phyloP scores from a whole-genome alignment of 495 filamentous ascomycete genomes.

The Podospora pseudocomata region DNA sequence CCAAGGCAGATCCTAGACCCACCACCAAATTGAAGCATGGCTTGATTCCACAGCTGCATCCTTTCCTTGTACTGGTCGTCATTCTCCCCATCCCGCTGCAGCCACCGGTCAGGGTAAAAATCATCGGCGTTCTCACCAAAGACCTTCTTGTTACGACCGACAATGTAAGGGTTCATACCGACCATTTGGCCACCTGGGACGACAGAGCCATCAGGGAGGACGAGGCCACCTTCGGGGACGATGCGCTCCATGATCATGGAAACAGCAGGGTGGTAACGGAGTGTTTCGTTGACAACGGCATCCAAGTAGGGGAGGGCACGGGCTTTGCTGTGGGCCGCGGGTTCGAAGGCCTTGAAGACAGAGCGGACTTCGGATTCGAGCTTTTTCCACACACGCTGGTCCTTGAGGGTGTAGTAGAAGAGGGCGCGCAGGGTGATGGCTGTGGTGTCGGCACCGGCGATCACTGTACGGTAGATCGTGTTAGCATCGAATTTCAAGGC shows the following conservation, averaged over 20 bases:
- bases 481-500: neutral
- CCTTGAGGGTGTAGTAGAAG: conserved; percentile 35
- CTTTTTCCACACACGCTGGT: conserved; percentile 28
- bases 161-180: conserved; percentile 35
- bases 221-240: conserved; percentile 51
- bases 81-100: conserved; percentile 32
- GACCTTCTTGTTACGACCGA: conserved; percentile 38
- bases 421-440: conserved; percentile 37
- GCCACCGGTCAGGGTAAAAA: conserved; percentile 51
- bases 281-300: conserved; percentile 56
- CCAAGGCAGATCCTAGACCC: conserved; percentile 63
- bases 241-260: conserved; percentile 54
- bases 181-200: conserved; percentile 48
- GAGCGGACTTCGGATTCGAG: conserved; percentile 27
- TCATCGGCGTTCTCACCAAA: conserved; percentile 50
- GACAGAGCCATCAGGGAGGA: conserved; percentile 48
- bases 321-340: conserved; percentile 22
- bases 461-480: conserved; percentile 23
- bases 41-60: conserved; percentile 24
- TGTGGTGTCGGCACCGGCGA: conserved; percentile 45
- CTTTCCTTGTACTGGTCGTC: conserved; percentile 19
- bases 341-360: conserved; percentile 10
- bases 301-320: conserved; percentile 53
- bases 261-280: conserved; percentile 55
- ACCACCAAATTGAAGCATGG: conserved; percentile 53